Percentiles rank a stretch among this genome's conserved stretches.
Evolutionary conservation across 768 basidiomycete genomes (phyloP).

Genomic region (Tricholoma bakamatsutake): DNA sequence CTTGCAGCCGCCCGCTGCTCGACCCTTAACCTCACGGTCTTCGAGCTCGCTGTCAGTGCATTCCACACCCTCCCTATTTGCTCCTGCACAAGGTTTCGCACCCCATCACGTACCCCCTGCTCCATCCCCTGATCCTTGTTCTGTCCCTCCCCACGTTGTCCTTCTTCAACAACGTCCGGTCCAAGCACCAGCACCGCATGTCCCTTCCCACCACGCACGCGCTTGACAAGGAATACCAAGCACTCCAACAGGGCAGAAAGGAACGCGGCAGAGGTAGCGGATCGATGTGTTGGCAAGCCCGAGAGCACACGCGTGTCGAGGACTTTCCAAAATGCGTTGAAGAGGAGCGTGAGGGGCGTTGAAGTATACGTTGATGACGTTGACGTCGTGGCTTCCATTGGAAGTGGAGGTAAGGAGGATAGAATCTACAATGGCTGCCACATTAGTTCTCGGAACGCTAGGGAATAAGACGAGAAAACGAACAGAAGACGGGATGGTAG

Average conservation of each 20-base stretch:
- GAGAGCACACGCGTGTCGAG: conserved; percentile 62
- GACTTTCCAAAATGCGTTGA: conserved; percentile 80
- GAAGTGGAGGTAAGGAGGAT: conserved; percentile 12
- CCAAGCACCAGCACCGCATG: not conserved
- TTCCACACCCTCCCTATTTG: conserved; percentile 47
- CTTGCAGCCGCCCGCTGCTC: conserved; percentile 38
- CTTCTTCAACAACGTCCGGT: not conserved
- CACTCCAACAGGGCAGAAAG: conserved; percentile 68
- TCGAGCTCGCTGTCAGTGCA: conserved; percentile 27
- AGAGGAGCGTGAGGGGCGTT: conserved; percentile 43
- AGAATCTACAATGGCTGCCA: conserved; percentile 19
- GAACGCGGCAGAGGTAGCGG: conserved; percentile 56
- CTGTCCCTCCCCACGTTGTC: not conserved
- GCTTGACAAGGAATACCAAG: conserved; percentile 48
- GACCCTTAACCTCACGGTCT: conserved; percentile 38
- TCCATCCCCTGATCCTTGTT: not conserved
- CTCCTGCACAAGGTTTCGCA: conserved; percentile 30
- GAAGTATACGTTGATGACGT: conserved; percentile 6
- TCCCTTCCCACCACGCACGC: conserved; percentile 24
- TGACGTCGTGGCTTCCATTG: not conserved
- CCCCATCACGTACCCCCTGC: not conserved
- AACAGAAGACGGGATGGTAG: conserved; percentile 71
- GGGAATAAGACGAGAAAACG: conserved; percentile 15
- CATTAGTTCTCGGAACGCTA: not conserved
- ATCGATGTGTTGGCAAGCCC: conserved; percentile 39